Conservation (phyloP, 1,139 yeast species). For the Geotrichum macrosporum region DNA sequence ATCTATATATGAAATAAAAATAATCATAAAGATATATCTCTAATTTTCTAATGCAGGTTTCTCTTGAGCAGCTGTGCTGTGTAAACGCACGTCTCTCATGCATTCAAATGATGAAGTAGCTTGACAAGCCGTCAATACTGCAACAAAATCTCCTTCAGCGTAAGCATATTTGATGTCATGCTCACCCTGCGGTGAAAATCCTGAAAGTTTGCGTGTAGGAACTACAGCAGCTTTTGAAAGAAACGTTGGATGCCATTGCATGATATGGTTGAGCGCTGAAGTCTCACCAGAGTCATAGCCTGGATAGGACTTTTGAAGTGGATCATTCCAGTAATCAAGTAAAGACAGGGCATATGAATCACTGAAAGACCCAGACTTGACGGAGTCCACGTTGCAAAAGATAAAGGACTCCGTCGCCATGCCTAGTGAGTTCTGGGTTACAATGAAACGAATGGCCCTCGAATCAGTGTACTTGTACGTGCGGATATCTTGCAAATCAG, state of each 20-base stretch:
- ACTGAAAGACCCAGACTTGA: not conserved
- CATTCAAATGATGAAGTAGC: conserved; percentile 6
- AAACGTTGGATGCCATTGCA: conserved; percentile 90
- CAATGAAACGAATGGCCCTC: conserved; percentile 50
- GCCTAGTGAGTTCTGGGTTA: conserved; percentile 61
- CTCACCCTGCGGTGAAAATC: conserved; percentile 30
- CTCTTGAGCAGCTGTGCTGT: not conserved
- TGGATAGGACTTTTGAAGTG: conserved; percentile 58
- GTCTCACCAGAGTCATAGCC: conserved; percentile 55
- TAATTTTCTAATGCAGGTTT: not conserved
- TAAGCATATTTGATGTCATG: not conserved
- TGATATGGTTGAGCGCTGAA: conserved; percentile 69
- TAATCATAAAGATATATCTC: not conserved
- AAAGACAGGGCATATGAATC: conserved; percentile 52
- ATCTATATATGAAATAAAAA: no score
- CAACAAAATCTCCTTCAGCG: conserved; percentile 6
- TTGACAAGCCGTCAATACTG: conserved; percentile 1
- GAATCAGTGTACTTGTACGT: conserved; percentile 63
- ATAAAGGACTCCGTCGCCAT: conserved; percentile 67
- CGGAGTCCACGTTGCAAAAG: conserved; percentile 52
- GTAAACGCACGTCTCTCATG: not conserved
- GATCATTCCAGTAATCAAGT: conserved; percentile 72
- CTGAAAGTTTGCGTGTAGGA: conserved; percentile 54
- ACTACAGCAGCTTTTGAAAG: conserved; percentile 69
- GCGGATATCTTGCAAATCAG: conserved; percentile 62